Base-by-base conservation (phyloP, 192 early-diverging fungal species). In the Linnemannia exigua region DNA sequence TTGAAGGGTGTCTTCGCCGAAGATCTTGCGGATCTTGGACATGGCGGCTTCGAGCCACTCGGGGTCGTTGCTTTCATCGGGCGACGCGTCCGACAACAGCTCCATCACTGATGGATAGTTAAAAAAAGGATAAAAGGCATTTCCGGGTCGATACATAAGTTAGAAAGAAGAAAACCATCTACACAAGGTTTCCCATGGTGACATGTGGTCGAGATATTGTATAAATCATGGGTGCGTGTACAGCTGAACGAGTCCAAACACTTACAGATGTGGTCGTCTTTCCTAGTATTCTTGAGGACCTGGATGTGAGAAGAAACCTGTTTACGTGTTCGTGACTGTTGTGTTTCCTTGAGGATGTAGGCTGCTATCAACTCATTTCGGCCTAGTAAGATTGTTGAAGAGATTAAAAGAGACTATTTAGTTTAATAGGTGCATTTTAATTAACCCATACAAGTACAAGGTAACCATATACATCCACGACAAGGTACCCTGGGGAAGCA, bases 241-340 rank as follows among this genome's bases (percentile, higher is more conserved):
- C n/a, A n/a, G n/a, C n/a, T n/a, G n/a, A n/a, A n/a, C n/a, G n/a
- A n/a, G n/a, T n/a, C n/a, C 33, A 19, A 12, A 4, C 7, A 54
- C 87, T 89, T 89, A 91, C 91, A 84, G 14, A 81, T 67, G 22
- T 79, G 72, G 51, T 92, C 90, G 19, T 87, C 88, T 79, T 93
- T 93, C 54, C 93, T 92, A 50, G 94, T 94, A 71, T 95, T 93
- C 67, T 92, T 93, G 82, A 94, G 90, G 11, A 95, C 95, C 84
- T 95, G 95, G 52, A 95, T 95, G 73, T 95, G 95, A 19, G 94
- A 95, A 2, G 94, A 95, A 2, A 95, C 95, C 78, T 95, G 95
- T 84, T 95, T 95, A 50, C 95, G 88, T 14, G 94, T 91, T n/a
- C 95, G 89, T 47, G 87, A 89, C 38, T 92, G 92, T 41, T 81